phyloP scores from a whole-genome alignment of 2,329 filamentous ascomycete species.

The Stachybotrys chlorohalonatus region DNA sequence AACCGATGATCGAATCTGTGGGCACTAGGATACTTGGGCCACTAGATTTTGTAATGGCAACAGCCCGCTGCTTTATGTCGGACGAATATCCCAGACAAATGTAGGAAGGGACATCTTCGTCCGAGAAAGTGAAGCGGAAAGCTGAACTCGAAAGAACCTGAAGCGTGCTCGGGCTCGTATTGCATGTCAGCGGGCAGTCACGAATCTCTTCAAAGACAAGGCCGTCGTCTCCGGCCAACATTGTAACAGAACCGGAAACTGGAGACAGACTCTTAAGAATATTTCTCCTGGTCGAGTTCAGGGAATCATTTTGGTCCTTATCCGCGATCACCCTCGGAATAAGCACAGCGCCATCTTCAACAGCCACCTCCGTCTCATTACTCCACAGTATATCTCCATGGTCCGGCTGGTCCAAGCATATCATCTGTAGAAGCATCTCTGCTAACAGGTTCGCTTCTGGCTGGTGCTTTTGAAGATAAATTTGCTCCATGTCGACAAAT shows the following conservation, averaged over 20 bases:
- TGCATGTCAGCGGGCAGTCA: neutral
- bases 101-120: neutral
- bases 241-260: neutral
- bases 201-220: neutral
- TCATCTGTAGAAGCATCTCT: neutral
- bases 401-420: neutral
- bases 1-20: neutral
- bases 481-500: constrained; percentile 1
- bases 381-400: neutral
- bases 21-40: neutral
- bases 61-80: neutral
- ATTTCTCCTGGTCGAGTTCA: neutral
- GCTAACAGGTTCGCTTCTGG: neutral
- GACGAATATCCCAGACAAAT: neutral
- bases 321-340: neutral
- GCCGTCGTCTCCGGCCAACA: neutral
- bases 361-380: neutral
- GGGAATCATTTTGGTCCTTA: neutral
- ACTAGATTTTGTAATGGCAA: neutral
- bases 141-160: neutral
- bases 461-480: constrained; percentile 1
- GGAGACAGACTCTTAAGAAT: neutral
- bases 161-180: neutral
- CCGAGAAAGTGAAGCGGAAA: neutral
- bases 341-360: neutral